These are phyloP conservation scores for Leptomonas pyrrhocoris DNA, from an alignment of 208 protist genomes.

Conservation along the genomic window DNA sequence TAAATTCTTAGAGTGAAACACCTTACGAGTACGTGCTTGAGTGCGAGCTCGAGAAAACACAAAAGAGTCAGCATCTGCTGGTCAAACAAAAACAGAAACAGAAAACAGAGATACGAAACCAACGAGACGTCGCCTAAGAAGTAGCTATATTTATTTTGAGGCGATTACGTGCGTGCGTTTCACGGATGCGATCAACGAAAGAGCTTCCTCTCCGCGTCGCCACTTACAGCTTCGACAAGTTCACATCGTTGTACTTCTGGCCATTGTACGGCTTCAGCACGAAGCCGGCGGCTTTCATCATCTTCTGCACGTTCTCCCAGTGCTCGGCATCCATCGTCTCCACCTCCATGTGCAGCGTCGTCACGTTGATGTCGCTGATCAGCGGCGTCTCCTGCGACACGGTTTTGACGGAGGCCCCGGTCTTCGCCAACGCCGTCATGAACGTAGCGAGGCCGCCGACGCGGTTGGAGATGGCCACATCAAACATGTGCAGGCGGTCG, in stretches of 20 bases:
- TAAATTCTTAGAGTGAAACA: no score
- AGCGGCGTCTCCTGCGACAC: constrained; percentile 87
- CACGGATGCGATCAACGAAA: no score
- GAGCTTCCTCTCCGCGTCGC: background rate
- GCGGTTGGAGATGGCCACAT: constrained; percentile 75
- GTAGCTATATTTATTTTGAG: no score
- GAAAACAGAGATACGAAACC: no score
- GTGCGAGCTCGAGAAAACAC: no score
- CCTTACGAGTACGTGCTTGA: no score
- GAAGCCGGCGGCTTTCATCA: constrained; percentile 47
- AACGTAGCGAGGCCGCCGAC: constrained; percentile 82
- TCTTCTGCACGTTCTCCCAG: constrained; percentile 34
- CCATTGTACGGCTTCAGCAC: constrained; percentile 37
- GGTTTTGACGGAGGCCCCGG: constrained; percentile 71
- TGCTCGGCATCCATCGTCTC: constrained; percentile 50
- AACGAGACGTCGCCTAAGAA: no score
- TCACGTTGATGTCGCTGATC: constrained; percentile 50
- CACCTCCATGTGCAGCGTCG: constrained; percentile 61
- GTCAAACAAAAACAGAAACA: no score
- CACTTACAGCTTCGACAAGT: constrained; percentile 50
- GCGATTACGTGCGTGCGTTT: no score
- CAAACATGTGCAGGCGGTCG: constrained; percentile 71
- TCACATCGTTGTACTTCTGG: constrained; percentile 48
- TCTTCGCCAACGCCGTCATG: constrained; percentile 42
- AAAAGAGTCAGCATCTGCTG: no score